phyloP scores from a whole-genome alignment of 495 filamentous ascomycete species.

The Immersiella caudata region DNA sequence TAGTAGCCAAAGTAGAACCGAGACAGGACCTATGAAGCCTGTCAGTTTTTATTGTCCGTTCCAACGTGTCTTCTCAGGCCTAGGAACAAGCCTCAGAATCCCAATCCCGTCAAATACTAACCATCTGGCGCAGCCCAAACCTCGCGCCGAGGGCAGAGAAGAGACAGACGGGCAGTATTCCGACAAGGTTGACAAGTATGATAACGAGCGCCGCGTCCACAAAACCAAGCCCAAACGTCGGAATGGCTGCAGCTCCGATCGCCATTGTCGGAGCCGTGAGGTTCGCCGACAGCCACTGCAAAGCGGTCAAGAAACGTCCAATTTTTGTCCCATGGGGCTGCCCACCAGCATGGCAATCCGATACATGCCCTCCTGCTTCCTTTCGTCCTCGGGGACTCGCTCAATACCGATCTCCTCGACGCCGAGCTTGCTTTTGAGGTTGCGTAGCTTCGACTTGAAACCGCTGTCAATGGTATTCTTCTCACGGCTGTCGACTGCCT shows the following conservation, averaged over 20 bases:
- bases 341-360: slow-evolving; percentile 78
- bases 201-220: slow-evolving; percentile 75
- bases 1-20: slow-evolving; percentile 79
- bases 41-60: neutral
- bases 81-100: too few species aligned
- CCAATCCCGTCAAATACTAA: neutral
- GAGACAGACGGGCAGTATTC: slow-evolving; percentile 74
- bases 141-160: slow-evolving; percentile 79
- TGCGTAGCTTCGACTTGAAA: slow-evolving; percentile 67
- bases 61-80: neutral
- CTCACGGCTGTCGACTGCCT: too few species aligned
- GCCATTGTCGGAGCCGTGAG: slow-evolving; percentile 84
- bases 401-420: slow-evolving; percentile 83
- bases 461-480: slow-evolving; percentile 60
- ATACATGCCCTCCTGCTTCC: slow-evolving; percentile 64
- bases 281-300: slow-evolving; percentile 80
- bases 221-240: slow-evolving; percentile 70
- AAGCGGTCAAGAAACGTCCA: neutral
- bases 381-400: slow-evolving; percentile 74
- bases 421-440: slow-evolving; percentile 67
- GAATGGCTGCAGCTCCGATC: slow-evolving; percentile 71
- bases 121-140: slow-evolving; percentile 82
- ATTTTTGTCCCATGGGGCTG: neutral
- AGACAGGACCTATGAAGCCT: slow-evolving; percentile 53
- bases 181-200: slow-evolving; percentile 76